These are phyloP conservation scores for Chlorella ohadii DNA, from an alignment of 139 green algal genomes.

Conservation along the genomic window DNA sequence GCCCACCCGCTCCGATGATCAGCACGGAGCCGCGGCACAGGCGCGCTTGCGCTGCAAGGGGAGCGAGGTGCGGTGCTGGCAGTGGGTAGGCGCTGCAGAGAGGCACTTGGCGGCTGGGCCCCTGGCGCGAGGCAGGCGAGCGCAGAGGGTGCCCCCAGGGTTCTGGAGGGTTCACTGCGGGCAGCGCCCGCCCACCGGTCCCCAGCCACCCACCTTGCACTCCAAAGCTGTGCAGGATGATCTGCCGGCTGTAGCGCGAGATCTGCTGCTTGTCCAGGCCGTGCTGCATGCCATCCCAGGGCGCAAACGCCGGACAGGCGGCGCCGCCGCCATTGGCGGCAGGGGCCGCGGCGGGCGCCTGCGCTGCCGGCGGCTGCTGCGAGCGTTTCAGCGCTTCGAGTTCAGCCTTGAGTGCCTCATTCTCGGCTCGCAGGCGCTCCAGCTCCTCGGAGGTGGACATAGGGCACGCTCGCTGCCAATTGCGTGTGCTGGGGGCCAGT, in stretches of 20 bases:
- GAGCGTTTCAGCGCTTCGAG: neutral
- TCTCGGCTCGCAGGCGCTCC: conserved; percentile 32
- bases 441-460: conserved; percentile 4
- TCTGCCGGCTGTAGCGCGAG: conserved; percentile 85
- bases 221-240: conserved; percentile 87
- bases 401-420: conserved; percentile 30
- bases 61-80: neutral
- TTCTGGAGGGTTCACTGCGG: neutral
- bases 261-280: conserved; percentile 70
- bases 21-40: conserved; percentile 76
- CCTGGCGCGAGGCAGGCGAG: neutral
- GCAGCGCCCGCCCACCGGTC: neutral
- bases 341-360: neutral
- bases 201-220: conserved; percentile 48
- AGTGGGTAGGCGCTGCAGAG: no score
- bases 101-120: no score
- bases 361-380: neutral
- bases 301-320: neutral
- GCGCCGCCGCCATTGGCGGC: neutral
- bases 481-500: no score
- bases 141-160: neutral
- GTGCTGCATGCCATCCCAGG: conserved; percentile 55
- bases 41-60: conserved; percentile 66
- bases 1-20: conserved; percentile 88
- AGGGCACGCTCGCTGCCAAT: no score